Percentiles rank a stretch among this genome's conserved stretches.
Evolutionary conservation across 164 flowering plant species (phyloP).

Genomic region (Magnolia officinalis): DNA sequence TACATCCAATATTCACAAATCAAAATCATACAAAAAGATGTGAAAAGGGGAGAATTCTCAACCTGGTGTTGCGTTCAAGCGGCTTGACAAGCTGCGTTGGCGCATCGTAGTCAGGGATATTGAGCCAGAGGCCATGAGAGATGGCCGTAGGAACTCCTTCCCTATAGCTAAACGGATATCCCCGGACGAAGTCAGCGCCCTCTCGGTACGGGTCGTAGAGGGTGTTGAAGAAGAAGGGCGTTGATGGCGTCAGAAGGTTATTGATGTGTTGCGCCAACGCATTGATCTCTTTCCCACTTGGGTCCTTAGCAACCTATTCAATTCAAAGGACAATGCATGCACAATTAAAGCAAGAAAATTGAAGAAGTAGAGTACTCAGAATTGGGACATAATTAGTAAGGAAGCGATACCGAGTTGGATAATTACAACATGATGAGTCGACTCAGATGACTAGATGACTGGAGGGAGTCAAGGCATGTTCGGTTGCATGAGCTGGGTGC

Average conservation of each 20-base stretch:
- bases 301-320: slow-evolving; percentile 50
- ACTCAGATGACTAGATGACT: no score
- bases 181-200: slow-evolving; percentile 46
- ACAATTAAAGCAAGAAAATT: no score
- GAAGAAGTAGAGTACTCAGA: no score
- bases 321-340: no score
- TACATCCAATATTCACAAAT: neutral
- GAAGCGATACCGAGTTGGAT: no score
- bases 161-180: slow-evolving; percentile 49
- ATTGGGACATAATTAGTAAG: no score
- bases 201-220: slow-evolving; percentile 50
- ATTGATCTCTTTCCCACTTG: slow-evolving; percentile 47
- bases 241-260: slow-evolving; percentile 41
- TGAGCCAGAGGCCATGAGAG: slow-evolving; percentile 56
- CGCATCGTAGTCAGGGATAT: slow-evolving; percentile 63
- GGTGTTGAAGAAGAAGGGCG: slow-evolving; percentile 50
- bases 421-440: no score
- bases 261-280: slow-evolving; percentile 48
- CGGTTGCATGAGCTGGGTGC: no score
- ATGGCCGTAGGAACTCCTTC: slow-evolving; percentile 51
- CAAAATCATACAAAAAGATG: neutral
- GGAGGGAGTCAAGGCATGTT: no score
- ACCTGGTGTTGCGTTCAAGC: slow-evolving; percentile 52
- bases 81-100: slow-evolving; percentile 69
- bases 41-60: neutral